A percentile compares a stretch with the other conserved stretches of the same genome.
Evolutionary conservation across 2,329 filamentous ascomycete species (phyloP).

Genomic region (Cercospora sp.): DNA sequence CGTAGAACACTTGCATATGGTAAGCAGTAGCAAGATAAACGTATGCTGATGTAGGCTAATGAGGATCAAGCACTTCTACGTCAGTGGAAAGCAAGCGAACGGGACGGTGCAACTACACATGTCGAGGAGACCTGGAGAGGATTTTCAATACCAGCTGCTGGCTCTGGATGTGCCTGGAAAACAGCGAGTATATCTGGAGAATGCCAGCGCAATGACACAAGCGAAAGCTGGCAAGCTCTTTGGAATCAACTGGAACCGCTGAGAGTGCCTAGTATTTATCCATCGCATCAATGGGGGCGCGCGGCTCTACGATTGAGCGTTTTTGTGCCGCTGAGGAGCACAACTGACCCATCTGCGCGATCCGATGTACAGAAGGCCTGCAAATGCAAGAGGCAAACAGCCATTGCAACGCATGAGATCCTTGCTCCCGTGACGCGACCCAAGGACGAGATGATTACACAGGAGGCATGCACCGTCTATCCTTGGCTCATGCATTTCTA

Average conservation of each 20-base stretch:
- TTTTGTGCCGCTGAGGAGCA: neutral
- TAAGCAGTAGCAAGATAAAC: neutral
- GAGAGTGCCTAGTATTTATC: neutral
- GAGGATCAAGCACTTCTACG: conserved; percentile 65
- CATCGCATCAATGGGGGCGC: neutral
- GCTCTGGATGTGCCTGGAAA: conserved; percentile 74
- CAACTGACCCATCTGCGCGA: neutral
- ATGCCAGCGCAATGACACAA: conserved; percentile 52
- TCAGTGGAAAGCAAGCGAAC: conserved; percentile 72
- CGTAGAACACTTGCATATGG: conserved; percentile 75
- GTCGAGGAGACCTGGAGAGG: conserved; percentile 63
- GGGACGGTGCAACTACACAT: conserved; percentile 79
- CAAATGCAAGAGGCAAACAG: neutral
- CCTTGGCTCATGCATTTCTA: neutral
- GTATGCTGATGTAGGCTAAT: neutral
- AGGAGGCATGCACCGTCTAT: neutral
- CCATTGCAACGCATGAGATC: neutral
- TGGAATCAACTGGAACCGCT: conserved; percentile 59
- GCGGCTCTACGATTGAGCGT: neutral
- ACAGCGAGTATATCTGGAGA: conserved; percentile 65
- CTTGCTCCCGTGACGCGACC: neutral
- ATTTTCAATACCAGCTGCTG: conserved; percentile 75
- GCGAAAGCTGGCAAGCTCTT: conserved; percentile 53
- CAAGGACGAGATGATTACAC: neutral
- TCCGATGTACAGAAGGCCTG: too few relatives aligned